Evolutionary conservation across 192 early-diverging fungal genomes (phyloP).

Genomic region (Diversispora epigaea): DNA sequence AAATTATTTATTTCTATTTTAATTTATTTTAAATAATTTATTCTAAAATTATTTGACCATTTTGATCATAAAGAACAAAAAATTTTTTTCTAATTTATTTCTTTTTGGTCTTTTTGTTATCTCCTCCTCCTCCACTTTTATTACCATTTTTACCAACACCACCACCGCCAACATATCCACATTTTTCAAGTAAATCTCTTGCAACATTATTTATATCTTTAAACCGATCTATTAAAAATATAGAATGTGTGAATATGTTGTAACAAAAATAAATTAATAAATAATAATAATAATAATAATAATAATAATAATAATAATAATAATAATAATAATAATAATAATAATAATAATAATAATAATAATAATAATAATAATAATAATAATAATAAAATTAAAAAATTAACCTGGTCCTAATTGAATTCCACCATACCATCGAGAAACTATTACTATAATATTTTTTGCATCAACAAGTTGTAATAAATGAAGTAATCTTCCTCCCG

Average conservation of each 20-base stretch:
- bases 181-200: conserved; percentile 62
- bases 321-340: background rate
- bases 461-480: conserved; percentile 75
- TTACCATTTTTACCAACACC: background rate
- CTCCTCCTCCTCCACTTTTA: background rate
- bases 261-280: too few species aligned
- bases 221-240: conserved; percentile 70
- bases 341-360: background rate
- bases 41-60: too few species aligned
- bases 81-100: background rate
- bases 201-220: conserved; percentile 90
- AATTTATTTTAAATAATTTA: too few species aligned
- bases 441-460: conserved; percentile 77
- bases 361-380: background rate
- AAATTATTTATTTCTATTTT: too few species aligned
- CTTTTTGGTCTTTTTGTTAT: background rate
- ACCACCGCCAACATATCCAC: conserved; percentile 50
- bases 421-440: conserved; percentile 86
- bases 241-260: too few species aligned
- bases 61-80: too few species aligned
- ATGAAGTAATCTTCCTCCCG: conserved; percentile 81
- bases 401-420: conserved; percentile 60
- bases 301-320: background rate
- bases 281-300: background rate
- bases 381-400: background rate